These are phyloP conservation scores for Ceratobasidium sp. DNA, from an alignment of 1,284 basidiomycete species.

Conservation along the genomic window DNA sequence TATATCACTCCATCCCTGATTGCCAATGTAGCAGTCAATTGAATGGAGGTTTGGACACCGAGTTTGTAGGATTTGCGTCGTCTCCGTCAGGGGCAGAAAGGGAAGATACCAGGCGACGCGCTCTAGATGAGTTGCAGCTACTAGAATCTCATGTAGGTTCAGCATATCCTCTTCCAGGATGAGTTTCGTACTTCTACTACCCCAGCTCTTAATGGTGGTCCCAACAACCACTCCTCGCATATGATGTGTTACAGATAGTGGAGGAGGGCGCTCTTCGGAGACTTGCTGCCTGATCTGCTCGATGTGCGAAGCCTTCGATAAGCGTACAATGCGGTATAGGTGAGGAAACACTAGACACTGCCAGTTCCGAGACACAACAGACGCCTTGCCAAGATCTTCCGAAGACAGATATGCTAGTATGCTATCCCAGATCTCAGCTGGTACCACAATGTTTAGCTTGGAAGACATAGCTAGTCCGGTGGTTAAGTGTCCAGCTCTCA, in stretches of 20 bases:
- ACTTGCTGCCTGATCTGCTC: too few relatives aligned
- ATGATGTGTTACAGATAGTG: too few relatives aligned
- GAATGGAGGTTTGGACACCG: neutral
- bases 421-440: neutral
- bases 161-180: too few relatives aligned
- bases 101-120: neutral
- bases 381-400: neutral
- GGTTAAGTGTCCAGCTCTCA: too few relatives aligned
- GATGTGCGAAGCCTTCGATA: too few relatives aligned
- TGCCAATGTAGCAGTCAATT: neutral
- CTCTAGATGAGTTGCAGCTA: neutral
- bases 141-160: too few relatives aligned
- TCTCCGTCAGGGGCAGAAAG: neutral
- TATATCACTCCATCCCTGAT: neutral
- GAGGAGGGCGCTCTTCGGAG: too few relatives aligned
- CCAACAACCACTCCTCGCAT: too few relatives aligned
- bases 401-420: neutral
- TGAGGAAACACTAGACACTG: neutral
- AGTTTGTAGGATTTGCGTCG: neutral
- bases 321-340: neutral
- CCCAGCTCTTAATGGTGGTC: too few relatives aligned
- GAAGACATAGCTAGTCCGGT: too few relatives aligned
- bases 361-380: neutral
- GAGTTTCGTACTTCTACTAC: too few relatives aligned
- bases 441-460: too few relatives aligned